Evolutionary conservation across 345 rosid species (phyloP), one percentile per base, ranked within the genome.

Genomic region (Orychophragmus violaceus): DNA sequence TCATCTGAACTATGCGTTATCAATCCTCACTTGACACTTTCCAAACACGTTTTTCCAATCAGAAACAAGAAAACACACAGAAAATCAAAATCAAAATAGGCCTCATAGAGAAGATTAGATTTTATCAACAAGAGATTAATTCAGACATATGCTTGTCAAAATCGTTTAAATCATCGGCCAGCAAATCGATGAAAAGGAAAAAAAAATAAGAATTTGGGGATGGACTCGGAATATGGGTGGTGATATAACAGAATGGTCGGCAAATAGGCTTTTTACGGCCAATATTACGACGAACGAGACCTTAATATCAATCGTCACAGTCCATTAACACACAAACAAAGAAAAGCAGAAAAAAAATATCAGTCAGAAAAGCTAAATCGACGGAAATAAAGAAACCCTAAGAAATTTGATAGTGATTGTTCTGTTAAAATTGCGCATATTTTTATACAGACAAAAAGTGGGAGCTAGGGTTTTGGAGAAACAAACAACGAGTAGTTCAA

Each of bases 211-310:
- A 21, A 21, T 13, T 12, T 1, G 5, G 17, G 1, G 0, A 39
- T 68, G 85, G 90, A 83, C 96, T 92, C 96, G 4, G 95, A 72
- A 64, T 85, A 91, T 91, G 96, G 94, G 96, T 87, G 96, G 96
- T 88, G 98, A 91, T 88, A 89, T 89, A 87, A 65, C 95, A 89
- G 96, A 70, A 73, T 92, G 90, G 95, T 89, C 98, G 98, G 83
- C 98, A 87, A 83, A 74, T 45, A 45, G 85, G 86, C 85, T 64
- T 78, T 25, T 63, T 39, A 63, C 51, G 77, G 85, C 94, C 85
- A 18, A 58, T 85, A 5, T 74, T 89, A 93, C 95, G 97, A 89
- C 98, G 97, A 92, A 93, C 98, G 97, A 93, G 97, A 89, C 93
- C 95, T 82, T 77, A 70, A 41, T 53, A 44, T 66, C 59, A 82